Evolutionary conservation across 257 asterid species (phyloP), one percentile per base, ranked within the genome.

Genomic region (Gentiana straminea): DNA sequence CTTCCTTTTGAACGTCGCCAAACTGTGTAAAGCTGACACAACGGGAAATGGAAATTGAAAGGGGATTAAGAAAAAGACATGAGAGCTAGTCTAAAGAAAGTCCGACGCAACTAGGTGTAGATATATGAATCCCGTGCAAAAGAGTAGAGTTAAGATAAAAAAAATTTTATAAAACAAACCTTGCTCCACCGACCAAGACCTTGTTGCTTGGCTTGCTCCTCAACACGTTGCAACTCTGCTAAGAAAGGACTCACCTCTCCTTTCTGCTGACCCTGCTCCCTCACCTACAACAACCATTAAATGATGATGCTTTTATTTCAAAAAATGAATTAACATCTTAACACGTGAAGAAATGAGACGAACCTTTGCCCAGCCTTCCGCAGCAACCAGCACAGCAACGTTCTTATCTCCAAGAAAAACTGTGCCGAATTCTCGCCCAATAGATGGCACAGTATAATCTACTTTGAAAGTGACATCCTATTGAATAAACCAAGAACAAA

Each of bases 291-390:
- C 32, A 49, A 10, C 52, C n/a, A 15, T 13, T 11, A 2, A 44
- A 37, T 24, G 4, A 7, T 15, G 24, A 24, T 24, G 24, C 24
- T 24, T 24, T 24, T 24, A 24, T 24, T 24, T 24, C 24, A 55
- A 61, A 33, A 58, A 52, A 24, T 12, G 55, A 60, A 58, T n/a
- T 2, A 34, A 3, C 15, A 2, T 36, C 13, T 1, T 8, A 7
- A 13, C 4, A 2, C 3, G 33, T 62, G 11, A 61, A 52, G 32
- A 38, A 52, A 64, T 5, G 34, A 52, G 32, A 24, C 51, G 35
- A 54, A 89, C 99, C 99, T 80, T 92, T 7, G 99, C 97, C 99
- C 99, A 92, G 74, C 99, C 99, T 37, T 82, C 94, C 70, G 94
- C 70, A 13, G 77, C 94, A 67, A 92, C 94, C 57, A 85, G 79